Evolutionary conservation across 495 filamentous ascomycete genomes (phyloP), one percentile per base, ranked within the genome.

Genomic region (Penicillium bialowiezense): DNA sequence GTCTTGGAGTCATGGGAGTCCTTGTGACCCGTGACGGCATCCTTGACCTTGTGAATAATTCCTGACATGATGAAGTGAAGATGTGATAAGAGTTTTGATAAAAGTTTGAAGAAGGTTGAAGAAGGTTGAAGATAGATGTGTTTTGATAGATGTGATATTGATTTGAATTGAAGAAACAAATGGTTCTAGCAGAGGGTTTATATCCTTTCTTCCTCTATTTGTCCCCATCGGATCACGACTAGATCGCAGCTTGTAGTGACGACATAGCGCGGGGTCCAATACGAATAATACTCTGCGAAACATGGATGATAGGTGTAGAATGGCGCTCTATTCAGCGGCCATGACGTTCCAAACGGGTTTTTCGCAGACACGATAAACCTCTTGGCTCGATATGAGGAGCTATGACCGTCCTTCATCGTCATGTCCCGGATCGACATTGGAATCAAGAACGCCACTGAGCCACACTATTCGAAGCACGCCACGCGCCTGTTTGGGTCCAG

Each of bases 41-140:
- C 81, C 71, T 89, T 90, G 68, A 88, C 75, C 59, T 89, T 90
- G 74, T 89, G 78, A 56, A 88, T 63, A 51, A 90, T 65, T 50
- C 72, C 65, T 19, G 83, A 86, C 85, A 89, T 89, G 58, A 56
- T 83, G 72, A 55, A 31, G 28, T 42, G 9, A 13, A 2, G 21
- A 12, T 21, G 3, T 45, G 21, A 19, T 13, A 9, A 29, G 31
- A 49, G n/a, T 52, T 17, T 23, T 39, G 12, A 36, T 36, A 9
- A 9, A 34, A 12, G 20, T 14, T 40, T 4, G 19, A 23, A 13
- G n/a, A 41, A 34, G 38, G 19, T 5, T 40, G 18, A 13, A 43
- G 18, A 47, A 9, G 26, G 17, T 14, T 33, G 29, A 10, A 7
- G 40, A 39, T n/a, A 24, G 19, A n/a, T 15, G 7, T 55, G 13